These are phyloP conservation scores for Globisporangium spiculum DNA, from an alignment of 352 stramenopile species.

Conservation along the genomic window DNA sequence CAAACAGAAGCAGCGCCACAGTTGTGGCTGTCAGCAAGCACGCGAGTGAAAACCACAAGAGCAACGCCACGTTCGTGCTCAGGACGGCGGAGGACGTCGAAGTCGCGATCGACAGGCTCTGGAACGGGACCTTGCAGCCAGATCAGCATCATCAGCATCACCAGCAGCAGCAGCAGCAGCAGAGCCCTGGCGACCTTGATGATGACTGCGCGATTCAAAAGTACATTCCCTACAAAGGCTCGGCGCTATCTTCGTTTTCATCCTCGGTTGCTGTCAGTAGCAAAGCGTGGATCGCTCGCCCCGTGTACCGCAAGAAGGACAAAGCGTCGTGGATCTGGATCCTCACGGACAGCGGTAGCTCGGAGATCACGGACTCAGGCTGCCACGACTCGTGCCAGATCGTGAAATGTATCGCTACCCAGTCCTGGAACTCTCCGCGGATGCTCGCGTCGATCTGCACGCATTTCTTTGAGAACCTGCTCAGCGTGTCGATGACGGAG, in stretches of 20 bases:
- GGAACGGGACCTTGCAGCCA: neutral
- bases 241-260: neutral
- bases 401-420: constrained; percentile 45
- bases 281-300: constrained; percentile 54
- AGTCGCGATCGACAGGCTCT: constrained; percentile 18
- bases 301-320: constrained; percentile 53
- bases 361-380: constrained; percentile 16
- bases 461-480: constrained; percentile 32
- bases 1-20: neutral
- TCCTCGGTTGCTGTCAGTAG: neutral
- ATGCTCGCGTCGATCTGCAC: constrained; percentile 31
- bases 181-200: neutral
- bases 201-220: constrained; percentile 34
- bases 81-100: constrained; percentile 12
- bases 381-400: constrained; percentile 43
- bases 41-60: constrained; percentile 10
- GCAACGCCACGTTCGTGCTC: constrained; percentile 14
- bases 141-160: too few species aligned
- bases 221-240: constrained; percentile 45
- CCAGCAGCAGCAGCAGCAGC: neutral
- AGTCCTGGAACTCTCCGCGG: constrained; percentile 54
- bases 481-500: constrained; percentile 42
- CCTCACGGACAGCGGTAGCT: constrained; percentile 28
- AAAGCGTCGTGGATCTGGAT: constrained; percentile 53
- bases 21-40: constrained; percentile 13